Base-by-base conservation (phyloP, 2,329 filamentous ascomycete genomes). In the Drechslera avenae region DNA sequence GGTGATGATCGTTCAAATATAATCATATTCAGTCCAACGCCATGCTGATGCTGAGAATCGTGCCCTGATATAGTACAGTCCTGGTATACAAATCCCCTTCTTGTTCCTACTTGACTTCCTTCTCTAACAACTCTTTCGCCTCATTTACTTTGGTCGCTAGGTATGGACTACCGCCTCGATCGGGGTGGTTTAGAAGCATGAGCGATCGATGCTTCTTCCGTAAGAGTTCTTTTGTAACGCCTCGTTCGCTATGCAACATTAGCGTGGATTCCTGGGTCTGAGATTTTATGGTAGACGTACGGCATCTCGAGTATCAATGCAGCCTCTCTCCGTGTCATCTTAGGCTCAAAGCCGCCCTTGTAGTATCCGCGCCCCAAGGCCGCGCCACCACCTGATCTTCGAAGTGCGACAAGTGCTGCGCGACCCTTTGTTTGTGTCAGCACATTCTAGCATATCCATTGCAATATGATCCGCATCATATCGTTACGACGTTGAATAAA, bases 141-240 rank as follows among this genome's bases (percentile, higher is more conserved):
- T 99, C 94, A 77, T 99, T 99, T 72, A 99, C 89, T 76, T 99
- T 99, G 46, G 92, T 97, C 12, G 94, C 94, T 36, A 99, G 79
- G 73, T 97, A 99, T 6, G 94, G 94, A 71, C 91, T 97, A 32
- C 94, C 94, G 60, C 94, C 94, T 71, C 94, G 89, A 81, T 99
- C 94, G 58, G 94, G 94, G 75, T 99, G 94, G 81, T 99, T 99
- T 60, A 96, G 81, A 49, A 99, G 85, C 93, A 99, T 99, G 62
- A 97, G 85, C 46, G 87, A 91, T 59, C 94, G 88, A 77, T 99
- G 94, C 64, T 92, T 91, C 79, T 97, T 97, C 72, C 94, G 90
- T 66, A 99, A 81, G 72, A 96, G 94, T 39, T 97, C 93, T 77
- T 95, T 96, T 52, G 87, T 94, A 56, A 97, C 73, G 64, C 86